Conservation (phyloP, 768 basidiomycete genomes). For the Mrakia blollopis region DNA sequence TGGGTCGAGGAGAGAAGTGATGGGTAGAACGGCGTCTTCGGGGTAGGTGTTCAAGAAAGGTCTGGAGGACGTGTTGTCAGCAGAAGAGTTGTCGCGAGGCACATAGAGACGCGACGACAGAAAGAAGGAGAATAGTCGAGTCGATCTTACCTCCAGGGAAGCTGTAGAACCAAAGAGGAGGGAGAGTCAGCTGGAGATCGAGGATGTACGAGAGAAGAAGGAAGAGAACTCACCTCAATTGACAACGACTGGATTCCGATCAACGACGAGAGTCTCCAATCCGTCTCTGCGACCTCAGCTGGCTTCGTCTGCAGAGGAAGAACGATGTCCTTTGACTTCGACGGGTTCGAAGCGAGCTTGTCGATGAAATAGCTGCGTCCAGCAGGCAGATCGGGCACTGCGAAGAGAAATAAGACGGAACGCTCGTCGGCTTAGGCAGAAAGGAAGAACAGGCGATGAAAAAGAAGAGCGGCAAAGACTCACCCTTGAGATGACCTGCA, state of each 20-base stretch:
- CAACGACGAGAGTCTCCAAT: not conserved
- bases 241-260: not conserved
- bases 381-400: not conserved
- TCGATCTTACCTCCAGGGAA: not conserved
- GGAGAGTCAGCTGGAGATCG: not conserved
- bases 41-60: constrained; percentile 3
- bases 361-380: not conserved
- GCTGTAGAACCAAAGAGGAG: not conserved
- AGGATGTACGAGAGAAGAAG: not conserved
- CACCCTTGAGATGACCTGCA: not conserved
- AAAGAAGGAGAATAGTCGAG: not conserved
- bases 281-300: not conserved
- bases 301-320: not conserved
- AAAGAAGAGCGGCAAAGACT: not conserved
- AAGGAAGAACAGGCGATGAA: not conserved
- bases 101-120: not conserved
- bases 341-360: not conserved
- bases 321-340: not conserved
- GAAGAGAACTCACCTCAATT: not conserved
- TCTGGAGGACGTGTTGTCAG: not conserved
- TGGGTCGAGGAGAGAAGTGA: not conserved
- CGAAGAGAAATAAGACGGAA: too few relatives aligned
- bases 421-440: not conserved
- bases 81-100: not conserved
- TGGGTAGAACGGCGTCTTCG: not conserved